A percentile compares a stretch with the other conserved stretches of the same genome.
phyloP scores from a whole-genome alignment of 768 basidiomycete genomes.

The Agaricus sinodeliciosus region DNA sequence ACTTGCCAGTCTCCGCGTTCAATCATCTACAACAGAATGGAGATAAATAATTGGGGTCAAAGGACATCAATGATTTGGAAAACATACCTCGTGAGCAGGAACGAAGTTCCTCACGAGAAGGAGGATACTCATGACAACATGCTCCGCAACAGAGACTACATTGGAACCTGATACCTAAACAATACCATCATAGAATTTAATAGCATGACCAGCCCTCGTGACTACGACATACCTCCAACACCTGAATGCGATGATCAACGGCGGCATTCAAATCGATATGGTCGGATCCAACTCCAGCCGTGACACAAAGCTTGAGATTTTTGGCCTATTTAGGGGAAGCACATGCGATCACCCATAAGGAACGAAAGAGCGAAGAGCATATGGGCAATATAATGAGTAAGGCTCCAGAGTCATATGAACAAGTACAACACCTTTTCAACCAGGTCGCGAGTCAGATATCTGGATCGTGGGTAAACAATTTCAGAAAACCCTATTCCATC shows the following conservation, averaged over 20 bases:
- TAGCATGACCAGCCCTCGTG: background rate
- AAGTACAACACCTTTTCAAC: conserved; percentile 47
- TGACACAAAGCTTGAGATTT: conserved; percentile 86
- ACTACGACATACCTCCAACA: conserved; percentile 46
- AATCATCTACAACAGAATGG: conserved; percentile 48
- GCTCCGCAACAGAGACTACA: conserved; percentile 88
- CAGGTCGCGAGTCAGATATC: conserved; percentile 69
- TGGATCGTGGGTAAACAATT: conserved; percentile 11
- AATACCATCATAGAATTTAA: conserved; percentile 9
- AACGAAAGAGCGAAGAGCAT: conserved; percentile 9
- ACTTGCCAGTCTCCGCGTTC: conserved; percentile 85
- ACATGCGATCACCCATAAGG: background rate
- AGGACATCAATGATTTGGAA: background rate
- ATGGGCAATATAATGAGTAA: background rate
- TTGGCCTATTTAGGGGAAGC: conserved; percentile 46
- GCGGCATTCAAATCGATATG: conserved; percentile 88
- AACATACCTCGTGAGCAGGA: conserved; percentile 70
- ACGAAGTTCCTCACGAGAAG: conserved; percentile 87
- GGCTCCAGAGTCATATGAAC: background rate
- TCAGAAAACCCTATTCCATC: background rate
- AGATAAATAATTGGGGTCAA: background rate
- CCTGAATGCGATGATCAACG: conserved; percentile 73
- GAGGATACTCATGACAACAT: conserved; percentile 87
- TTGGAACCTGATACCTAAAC: conserved; percentile 74
- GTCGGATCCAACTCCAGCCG: conserved; percentile 88